Base-by-base conservation (phyloP, 2,329 filamentous ascomycete genomes). In the Botrytis aclada region DNA sequence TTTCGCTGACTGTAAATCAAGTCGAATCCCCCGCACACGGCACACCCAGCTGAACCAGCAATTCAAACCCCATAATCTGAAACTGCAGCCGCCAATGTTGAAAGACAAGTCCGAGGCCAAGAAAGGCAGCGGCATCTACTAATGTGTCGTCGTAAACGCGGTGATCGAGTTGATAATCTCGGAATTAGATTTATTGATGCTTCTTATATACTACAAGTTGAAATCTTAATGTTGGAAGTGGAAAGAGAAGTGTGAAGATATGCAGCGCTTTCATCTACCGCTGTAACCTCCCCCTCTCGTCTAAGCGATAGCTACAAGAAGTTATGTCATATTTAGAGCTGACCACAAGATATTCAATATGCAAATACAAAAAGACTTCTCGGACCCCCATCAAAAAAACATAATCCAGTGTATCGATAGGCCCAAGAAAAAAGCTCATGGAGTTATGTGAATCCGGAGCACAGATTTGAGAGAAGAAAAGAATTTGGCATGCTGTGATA, bases 391-490 rank as follows among this genome's bases (percentile, higher is more conserved):
- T n/a, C 1, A 3, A n/a, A 51, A 51, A 2, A 1, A 22, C 10
- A 51, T 51, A 2, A 51, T 51, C 10, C 25, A 51, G 22, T 6
- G 9, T 25, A 3, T 4, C 9, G 25, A 5, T 10, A 51, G 22
- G 4, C 22, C 22, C 45, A 25, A 25, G 45, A 51, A 12, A 51
- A 51, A 25, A 51, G 45, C 45, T 25, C 45, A 25, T 51, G 45
- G 8, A 25, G 2, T 25, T 1, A 4, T 12, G 2, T 25, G 45
- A 2, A 5, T 0, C 22, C 3, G 8, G 25, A 47, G 0, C 4
- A 47, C 45, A 0, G 1, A 12, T 4, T 2, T 0, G 2, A 47
- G 4, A 25, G 4, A 4, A 47, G 0, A 4, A 1, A 47, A 10
- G 10, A 1, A 47, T 25, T 4, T 25, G 22, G 3, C 5, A 10